Evolutionary conservation across 805 yeast species (phyloP), one percentile per base, ranked within the genome.

Genomic region (Candida hungchunana): DNA sequence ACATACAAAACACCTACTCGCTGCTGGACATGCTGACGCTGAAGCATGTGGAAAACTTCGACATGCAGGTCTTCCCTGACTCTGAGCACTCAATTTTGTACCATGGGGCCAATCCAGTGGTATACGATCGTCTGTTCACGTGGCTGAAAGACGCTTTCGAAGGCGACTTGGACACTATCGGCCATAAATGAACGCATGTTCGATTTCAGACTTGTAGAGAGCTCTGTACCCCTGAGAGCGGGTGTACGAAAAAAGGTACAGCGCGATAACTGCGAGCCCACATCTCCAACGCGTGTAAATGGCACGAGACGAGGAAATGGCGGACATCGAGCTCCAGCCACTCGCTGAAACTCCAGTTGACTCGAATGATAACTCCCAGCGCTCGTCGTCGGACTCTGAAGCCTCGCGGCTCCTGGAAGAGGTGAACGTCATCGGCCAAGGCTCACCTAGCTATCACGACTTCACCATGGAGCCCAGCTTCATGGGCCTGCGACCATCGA

Each of bases 1-100:
- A 93, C 60, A 74, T 90, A 56, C 98, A 93, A 58, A 87, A 93
- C 64, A 77, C 93, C 25, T 68, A 87, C 44, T 76, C 79, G 48
- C 63, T 93, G 26, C 53, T 93, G 31, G 97, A 93, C 60, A 61
- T 72, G 42, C 66, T 90, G 40, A 84, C 88, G 50, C 47, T 79
- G 39, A 70, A 69, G n/a, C 70, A 69, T 2, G 74, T 87, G 17
- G 93, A 84, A 53, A 93, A 93, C 61, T 84, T 78, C 47, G 93
- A 84, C 51, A 69, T 82, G 41, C 81, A 79, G 59, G 71, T 83
- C 7, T 84, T 83, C 68, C 93, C 95, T 3, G 95, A 84, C 50
- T 77, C 84, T 18, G 89, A 83, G 50, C 95, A 84, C 54, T 66
- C 77, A 34, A 82, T 84, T 36, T 60, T 70, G 31, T 79, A 72